Conservation (phyloP, 768 basidiomycete species). For the Leccinum barrowsii region DNA sequence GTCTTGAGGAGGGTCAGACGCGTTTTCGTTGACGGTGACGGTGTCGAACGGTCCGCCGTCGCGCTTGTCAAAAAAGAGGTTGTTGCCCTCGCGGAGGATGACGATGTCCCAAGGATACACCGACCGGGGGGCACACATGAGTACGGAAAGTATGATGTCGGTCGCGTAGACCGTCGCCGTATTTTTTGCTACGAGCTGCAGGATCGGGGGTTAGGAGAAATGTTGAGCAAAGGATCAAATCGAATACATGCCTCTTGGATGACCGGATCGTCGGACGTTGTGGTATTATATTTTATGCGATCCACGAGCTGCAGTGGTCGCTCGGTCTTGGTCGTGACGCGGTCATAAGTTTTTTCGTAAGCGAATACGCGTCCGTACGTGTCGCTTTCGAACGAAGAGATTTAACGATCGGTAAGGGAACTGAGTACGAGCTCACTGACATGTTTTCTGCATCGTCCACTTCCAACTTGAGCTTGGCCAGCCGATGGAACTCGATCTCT, state of each 20-base stretch:
- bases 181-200: conserved; percentile 73
- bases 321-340: conserved; percentile 91
- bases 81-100: conserved; percentile 88
- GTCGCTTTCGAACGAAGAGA: conserved; percentile 44
- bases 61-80: conserved; percentile 94
- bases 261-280: conserved; percentile 96
- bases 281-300: conserved; percentile 94
- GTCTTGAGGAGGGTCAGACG: conserved; percentile 89
- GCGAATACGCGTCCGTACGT: conserved; percentile 86
- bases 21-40: conserved; percentile 98
- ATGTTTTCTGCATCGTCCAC: conserved; percentile 90
- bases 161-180: conserved; percentile 90
- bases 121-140: conserved; percentile 95
- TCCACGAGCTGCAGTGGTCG: conserved; percentile 88
- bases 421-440: conserved; percentile 43
- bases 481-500: conserved; percentile 93
- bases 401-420: conserved; percentile 2
- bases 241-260: conserved; percentile 70
- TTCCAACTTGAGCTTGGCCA: conserved; percentile 88
- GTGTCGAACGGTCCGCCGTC: conserved; percentile 97
- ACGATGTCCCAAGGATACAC: conserved; percentile 99
- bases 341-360: conserved; percentile 94
- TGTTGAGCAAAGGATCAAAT: background rate
- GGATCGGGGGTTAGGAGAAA: background rate
- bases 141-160: conserved; percentile 88